Evolutionary conservation across 352 stramenopile genomes (phyloP), one percentile per base, ranked within the genome.

Genomic region (Thalassiosira allenii): DNA sequence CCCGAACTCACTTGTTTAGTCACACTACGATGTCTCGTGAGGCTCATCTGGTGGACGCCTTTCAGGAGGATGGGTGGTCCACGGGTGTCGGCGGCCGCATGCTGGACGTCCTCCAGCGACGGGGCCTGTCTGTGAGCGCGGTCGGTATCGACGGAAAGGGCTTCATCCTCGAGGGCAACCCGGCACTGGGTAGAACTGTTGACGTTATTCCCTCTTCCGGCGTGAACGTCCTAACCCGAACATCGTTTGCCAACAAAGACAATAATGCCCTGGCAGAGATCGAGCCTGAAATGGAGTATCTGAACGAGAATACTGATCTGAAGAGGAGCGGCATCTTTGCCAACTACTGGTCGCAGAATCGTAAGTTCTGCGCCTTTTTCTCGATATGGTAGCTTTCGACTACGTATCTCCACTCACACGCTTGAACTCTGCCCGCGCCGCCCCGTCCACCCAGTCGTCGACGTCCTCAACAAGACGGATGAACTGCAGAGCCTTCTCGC

Each of bases 1-100:
- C 81, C 14, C 61, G 68, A 62, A 84, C 81, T n/a, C 64, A 89
- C 51, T 44, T 94, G n/a, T 91, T 89, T 56, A 85, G 80, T 20
- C 90, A 94, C 61, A 72, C 87, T 33, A 75, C 77, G 6, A 89
- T 89, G 84, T 76, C 67, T 40, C 34, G 27, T 2, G 84, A 91
- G 44, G 58, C 72, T 3, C 78, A 86, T 6, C 32, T 65, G 22
- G 84, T 91, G 32, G 84, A 91, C 77, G 81, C 84, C 44, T 91
- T 89, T 40, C 74, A 72, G 22, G 81, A 89, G 57, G 75, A 70
- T 40, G 67, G 63, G 49, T 75, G 81, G 23, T 64, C 84, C 47
- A 80, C 81, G 23, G 78, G 88, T 64, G 72, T 86, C 66, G 33
- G 52, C 30, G 78, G 78, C 17, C 71, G 78, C 43, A 77, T 86